phyloP scores from a whole-genome alignment of 306 rosid genomes.

The Medicago arabica region DNA sequence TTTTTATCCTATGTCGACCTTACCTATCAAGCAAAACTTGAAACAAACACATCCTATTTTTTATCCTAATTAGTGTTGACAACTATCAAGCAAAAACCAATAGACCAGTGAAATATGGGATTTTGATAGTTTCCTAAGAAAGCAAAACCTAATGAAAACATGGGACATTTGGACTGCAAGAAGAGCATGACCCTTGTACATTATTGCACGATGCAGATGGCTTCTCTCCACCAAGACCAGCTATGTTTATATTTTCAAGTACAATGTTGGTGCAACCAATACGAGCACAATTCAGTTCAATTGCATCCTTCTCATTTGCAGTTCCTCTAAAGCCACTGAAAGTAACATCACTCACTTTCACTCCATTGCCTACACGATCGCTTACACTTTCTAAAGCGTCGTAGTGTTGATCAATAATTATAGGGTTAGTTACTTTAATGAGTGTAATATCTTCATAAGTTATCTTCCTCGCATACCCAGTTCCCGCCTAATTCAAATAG shows the following conservation, averaged over 20 bases:
- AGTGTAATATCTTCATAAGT: conserved; percentile 45
- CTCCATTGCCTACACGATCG: neutral
- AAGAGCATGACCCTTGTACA: neutral
- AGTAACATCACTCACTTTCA: conserved; percentile 47
- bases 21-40: too few species aligned
- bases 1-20: too few species aligned
- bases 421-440: conserved; percentile 33
- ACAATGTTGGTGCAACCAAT: neutral
- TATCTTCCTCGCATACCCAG: neutral
- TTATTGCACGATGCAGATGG: neutral
- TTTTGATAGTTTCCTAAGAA: too few species aligned
- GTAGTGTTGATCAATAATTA: conserved; percentile 53
- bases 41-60: too few species aligned
- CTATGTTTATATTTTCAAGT: neutral
- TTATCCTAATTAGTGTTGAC: too few species aligned
- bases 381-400: fast-evolving
- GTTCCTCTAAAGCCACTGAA: neutral
- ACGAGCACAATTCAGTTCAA: neutral
- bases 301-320: neutral
- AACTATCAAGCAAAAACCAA: too few species aligned
- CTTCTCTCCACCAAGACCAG: neutral
- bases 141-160: neutral
- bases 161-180: neutral
- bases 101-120: too few species aligned
- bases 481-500: neutral